Evolutionary conservation across 257 asterid species (phyloP), one percentile per base, ranked within the genome.

Genomic region (Capsicum pubescens): DNA sequence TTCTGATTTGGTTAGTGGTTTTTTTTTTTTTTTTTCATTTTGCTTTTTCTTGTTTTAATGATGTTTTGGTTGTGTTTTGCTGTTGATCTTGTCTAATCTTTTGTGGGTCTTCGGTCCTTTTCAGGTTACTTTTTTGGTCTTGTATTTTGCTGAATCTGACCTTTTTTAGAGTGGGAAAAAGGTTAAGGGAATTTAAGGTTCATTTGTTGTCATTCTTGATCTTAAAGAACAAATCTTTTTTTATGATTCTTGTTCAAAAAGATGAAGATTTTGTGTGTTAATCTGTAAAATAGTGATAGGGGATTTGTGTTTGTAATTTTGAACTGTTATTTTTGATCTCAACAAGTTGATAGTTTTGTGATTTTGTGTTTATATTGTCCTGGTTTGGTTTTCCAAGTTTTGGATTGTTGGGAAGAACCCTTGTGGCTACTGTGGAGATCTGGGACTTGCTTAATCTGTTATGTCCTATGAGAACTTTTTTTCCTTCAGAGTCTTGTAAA

Each of bases 391-490:
- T 70, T 44, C 64, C 48, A 35, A 46, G 14, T 39, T 32, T 44
- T 74, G 5, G 82, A 85, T 84, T 81, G 84, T 81, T 84, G 80
- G 85, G 70, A 59, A 84, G 84, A 85, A 46, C 50, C 72, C 81
- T 80, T 78, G 82, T 91, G 87, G 94, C 86, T 91, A 88, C 84
- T 92, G 98, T 92, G 99, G 98, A 93, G 98, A 97, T 94, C 97
- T 87, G 97, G 95, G 94, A 93, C 80, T 83, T 94, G 69, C 84
- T 93, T 85, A 89, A 86, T 86, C 92, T 97, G 82, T 84, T 97
- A 79, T 93, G 98, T 91, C 98, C 98, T 71, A 97, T 97, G 99
- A 97, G 93, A 97, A 89, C 93, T 46, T 91, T 91, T 83, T 92
- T 93, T 63, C 93, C 97, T 87, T 94, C 98, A 13, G 99, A 94